Conservation (phyloP, 805 yeast genomes). For the Barnettozyma siamensis region DNA sequence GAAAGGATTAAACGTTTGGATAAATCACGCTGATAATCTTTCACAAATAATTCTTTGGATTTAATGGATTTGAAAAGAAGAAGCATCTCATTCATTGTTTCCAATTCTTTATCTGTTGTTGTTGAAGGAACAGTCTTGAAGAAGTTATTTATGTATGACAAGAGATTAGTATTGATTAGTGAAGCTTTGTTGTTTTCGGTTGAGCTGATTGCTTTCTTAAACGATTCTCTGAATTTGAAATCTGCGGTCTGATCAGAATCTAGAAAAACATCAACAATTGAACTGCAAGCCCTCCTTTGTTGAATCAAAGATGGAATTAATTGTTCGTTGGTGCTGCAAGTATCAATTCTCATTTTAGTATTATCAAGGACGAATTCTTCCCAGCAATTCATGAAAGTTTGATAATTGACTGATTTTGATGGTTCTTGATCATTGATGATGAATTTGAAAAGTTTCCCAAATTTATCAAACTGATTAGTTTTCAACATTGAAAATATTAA, state of each 20-base stretch:
- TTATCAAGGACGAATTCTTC: constrained; percentile 10
- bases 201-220: constrained; percentile 13
- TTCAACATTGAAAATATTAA: constrained; percentile 13
- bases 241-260: constrained; percentile 12
- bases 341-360: constrained; percentile 1
- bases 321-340: constrained; percentile 7
- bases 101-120: background rate
- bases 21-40: constrained; percentile 17
- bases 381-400: constrained; percentile 11
- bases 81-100: constrained; percentile 11
- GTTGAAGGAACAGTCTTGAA: constrained; percentile 7
- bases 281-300: constrained; percentile 14
- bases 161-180: constrained; percentile 11
- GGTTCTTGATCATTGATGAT: constrained; percentile 6
- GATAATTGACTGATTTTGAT: background rate
- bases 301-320: constrained; percentile 12
- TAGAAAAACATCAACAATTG: constrained; percentile 8
- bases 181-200: constrained; percentile 2
- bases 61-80: constrained; percentile 18
- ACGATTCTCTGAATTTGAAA: constrained; percentile 18
- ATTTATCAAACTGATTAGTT: constrained; percentile 3
- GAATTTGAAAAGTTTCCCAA: constrained; percentile 12
- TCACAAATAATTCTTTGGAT: constrained; percentile 19
- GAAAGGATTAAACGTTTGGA: constrained; percentile 17
- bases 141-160: constrained; percentile 17